Base-by-base conservation (phyloP, 495 filamentous ascomycete genomes). In the Cladorrhinum samala region DNA sequence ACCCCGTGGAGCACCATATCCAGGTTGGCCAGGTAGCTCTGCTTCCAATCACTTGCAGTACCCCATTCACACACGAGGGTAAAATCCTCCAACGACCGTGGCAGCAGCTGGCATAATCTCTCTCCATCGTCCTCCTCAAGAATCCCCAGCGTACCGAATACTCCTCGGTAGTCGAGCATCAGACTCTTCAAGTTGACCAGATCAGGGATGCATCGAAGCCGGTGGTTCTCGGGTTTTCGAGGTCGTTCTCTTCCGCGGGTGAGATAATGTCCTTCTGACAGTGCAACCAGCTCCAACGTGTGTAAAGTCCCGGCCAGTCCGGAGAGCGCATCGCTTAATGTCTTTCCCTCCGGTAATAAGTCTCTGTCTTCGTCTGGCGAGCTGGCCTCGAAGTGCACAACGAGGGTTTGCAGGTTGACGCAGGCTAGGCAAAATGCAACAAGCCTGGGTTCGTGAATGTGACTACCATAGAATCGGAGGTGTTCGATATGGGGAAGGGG, bases 1-100 rank as follows among this genome's bases (percentile, higher is more conserved):
- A 67, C 63, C 11, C 64, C 66, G 24, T 68, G 59, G 14, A 68
- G 56, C 9, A 67, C 58, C 59, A 68, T 65, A 54, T 67, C 64
- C 21, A 68, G 37, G 33, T 68, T 63, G 37, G 60, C 59, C 3
- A 62, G 50, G 36, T 68, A 68, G 24, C 52, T 65, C 41, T 65
- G 66, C 49, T 62, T 67, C 62, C 64, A 68, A 46, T 68, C 66
- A 18, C 55, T 61, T 14, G 46, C 51, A 1, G 59, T 67, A 7
- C 66, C 66, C 62, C 64, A 68, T 36, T 68, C 66, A 44, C 66
- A 68, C 1, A 67, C 60, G 19, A 68, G 42, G 0, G 60, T 65
- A 38, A 68, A 68, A 46, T 67, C 55, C 16, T 60, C 59, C 8
- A 68, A 36, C 1, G 60, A 62, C 3, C 47, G 18, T 9, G 66